Base-by-base conservation (phyloP, 2,329 filamentous ascomycete genomes). In the Cladorrhinum sp. region DNA sequence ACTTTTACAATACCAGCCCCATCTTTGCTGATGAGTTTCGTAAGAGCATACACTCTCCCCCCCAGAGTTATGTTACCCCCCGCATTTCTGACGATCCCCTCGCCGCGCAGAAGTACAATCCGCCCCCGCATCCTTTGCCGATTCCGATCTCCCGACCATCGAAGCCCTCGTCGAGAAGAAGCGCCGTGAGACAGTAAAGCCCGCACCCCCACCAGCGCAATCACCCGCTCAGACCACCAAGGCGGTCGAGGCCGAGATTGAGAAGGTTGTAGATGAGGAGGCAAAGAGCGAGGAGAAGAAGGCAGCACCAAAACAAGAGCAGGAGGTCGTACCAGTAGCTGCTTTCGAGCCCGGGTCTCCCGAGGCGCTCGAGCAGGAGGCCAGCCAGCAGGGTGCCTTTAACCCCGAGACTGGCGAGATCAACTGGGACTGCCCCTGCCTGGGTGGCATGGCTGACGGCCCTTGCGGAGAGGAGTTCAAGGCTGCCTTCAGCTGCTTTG, bases 361-460 rank as follows among this genome's bases (percentile, higher is more conserved):
- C 6, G 79, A 78, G 60, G 81, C 76, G 0, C 78, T 95, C 14
- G 89, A 96, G 74, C 86, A 91, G 62, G 92, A 97, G 75, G 92
- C 92, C 5, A 84, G 80, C 64, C 87, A 94, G 73, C 87, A 98
- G 76, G 95, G 92, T 59, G 95, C 95, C 1, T 99, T 98, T 80
- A 96, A 99, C 76, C 92, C 93, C 2, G 95, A 98, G 80, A 99
- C 95, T 9, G 95, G 95, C 68, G 95, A 99, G 83, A 99, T 99
- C 78, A 99, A 99, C 82, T 99, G 95, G 95, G 95, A 98, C 74
- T 99, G 95, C 76, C 95, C 95, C 16, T 99, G 95, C 75, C 80
- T 99, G 33, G 95, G 95, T 54, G 95, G 95, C 57, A 99, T 99
- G 95, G 95, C 95, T 7, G 79, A 96, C 72, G 95, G 95, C 0